A percentile compares a stretch with the other conserved stretches of the same genome.
Conservation (phyloP, 2,329 filamentous ascomycete species). For the Xylaria polymorpha region DNA sequence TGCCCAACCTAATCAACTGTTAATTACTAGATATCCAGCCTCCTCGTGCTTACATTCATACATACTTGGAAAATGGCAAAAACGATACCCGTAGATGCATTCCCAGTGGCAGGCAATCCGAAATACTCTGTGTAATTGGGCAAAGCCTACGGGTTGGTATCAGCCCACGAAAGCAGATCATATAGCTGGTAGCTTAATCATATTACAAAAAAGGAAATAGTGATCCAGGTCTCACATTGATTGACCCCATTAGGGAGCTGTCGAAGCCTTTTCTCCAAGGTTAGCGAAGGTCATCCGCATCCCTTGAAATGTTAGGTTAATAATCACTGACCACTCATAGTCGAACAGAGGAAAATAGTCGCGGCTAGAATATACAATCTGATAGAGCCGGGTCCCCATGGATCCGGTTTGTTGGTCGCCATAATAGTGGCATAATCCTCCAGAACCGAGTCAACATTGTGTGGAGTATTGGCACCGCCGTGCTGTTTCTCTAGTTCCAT, state of each 20-base stretch:
- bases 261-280: slow-evolving; percentile 53
- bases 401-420: slow-evolving; percentile 49
- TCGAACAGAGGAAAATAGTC: slow-evolving; percentile 52
- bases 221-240: slow-evolving; percentile 51
- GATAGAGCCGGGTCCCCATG: slow-evolving; percentile 48
- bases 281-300: background rate
- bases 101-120: slow-evolving; percentile 50
- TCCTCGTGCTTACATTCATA: background rate
- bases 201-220: background rate
- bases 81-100: slow-evolving; percentile 56
- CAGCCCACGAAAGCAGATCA: background rate
- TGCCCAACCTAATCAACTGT: slow-evolving; percentile 52
- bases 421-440: slow-evolving; percentile 51
- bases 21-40: background rate
- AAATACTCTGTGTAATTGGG: slow-evolving; percentile 57
- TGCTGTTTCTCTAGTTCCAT: slow-evolving; percentile 9
- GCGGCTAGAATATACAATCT: slow-evolving; percentile 47
- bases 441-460: slow-evolving; percentile 36
- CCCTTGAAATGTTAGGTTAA: background rate
- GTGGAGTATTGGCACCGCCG: background rate
- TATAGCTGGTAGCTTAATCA: background rate
- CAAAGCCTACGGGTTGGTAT: slow-evolving; percentile 43
- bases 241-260: slow-evolving; percentile 57
- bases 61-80: slow-evolving; percentile 56
- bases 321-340: slow-evolving; percentile 53